These are phyloP conservation scores for Ogataea corticis DNA, from an alignment of 805 yeast genomes.

Conservation along the genomic window DNA sequence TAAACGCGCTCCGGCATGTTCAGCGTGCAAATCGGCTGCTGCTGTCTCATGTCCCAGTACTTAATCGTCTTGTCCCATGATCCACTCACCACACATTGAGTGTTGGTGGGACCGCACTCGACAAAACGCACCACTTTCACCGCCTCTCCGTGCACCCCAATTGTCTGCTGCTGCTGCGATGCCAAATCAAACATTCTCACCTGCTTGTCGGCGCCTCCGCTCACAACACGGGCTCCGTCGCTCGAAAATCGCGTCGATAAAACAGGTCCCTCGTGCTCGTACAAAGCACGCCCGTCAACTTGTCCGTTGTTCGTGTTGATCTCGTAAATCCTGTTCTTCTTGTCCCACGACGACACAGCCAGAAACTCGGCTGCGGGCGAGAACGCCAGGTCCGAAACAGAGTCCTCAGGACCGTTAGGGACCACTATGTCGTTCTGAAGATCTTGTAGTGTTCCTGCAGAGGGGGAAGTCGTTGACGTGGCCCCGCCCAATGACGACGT, in stretches of 20 bases:
- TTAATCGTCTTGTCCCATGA: constrained; percentile 95
- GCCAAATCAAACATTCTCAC: constrained; percentile 82
- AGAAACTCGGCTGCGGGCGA: constrained; percentile 83
- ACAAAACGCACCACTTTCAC: constrained; percentile 75
- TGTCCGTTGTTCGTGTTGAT: constrained; percentile 68
- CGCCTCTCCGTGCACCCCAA: constrained; percentile 84
- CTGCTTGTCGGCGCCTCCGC: constrained; percentile 90
- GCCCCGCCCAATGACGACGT: constrained; percentile 10
- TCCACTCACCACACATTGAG: constrained; percentile 83
- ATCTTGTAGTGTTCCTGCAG: constrained; percentile 54
- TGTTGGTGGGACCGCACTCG: constrained; percentile 79
- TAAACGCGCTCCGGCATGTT: constrained; percentile 89
- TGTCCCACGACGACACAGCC: constrained; percentile 92
- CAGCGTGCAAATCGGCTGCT: constrained; percentile 77
- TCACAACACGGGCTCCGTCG: constrained; percentile 85
- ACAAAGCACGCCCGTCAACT: constrained; percentile 85
- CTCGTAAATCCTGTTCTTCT: constrained; percentile 90
- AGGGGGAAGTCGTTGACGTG: constrained; percentile 27
- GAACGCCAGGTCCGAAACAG: constrained; percentile 79
- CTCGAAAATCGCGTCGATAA: constrained; percentile 76
- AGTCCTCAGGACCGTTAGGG: constrained; percentile 87
- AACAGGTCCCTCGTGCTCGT: constrained; percentile 88
- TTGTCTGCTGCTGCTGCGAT: constrained; percentile 77
- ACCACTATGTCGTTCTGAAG: constrained; percentile 69
- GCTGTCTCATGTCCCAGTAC: constrained; percentile 93